Conservation (phyloP, 805 yeast genomes). For the Candida montana region DNA sequence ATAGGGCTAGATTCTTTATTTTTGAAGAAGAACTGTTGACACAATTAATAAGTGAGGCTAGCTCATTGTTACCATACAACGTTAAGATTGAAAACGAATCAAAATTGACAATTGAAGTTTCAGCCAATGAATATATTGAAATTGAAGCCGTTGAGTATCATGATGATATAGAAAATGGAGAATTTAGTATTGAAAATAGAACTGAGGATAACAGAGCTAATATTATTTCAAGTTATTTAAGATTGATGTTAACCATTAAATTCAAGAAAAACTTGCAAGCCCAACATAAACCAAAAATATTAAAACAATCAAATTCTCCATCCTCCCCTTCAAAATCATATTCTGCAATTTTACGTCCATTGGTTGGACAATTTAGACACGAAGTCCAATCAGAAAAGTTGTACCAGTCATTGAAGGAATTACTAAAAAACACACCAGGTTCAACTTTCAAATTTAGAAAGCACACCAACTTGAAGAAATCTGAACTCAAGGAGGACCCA, state of each 20-base stretch:
- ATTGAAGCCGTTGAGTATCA: conserved; percentile 53
- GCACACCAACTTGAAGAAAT: conserved; percentile 14
- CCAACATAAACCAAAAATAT: conserved; percentile 19
- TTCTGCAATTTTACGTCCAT: conserved; percentile 47
- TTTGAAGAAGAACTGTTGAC: conserved; percentile 88
- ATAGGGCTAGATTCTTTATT: conserved; percentile 62
- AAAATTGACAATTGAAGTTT: conserved; percentile 57
- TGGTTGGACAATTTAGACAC: conserved; percentile 55
- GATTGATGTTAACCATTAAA: conserved; percentile 31
- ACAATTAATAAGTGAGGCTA: conserved; percentile 73
- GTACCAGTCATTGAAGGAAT: conserved; percentile 12
- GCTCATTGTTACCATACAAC: conserved; percentile 58
- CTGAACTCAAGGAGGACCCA: conserved; percentile 12
- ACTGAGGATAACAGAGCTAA: conserved; percentile 34
- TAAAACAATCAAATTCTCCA: conserved; percentile 8
- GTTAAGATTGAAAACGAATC: conserved; percentile 60
- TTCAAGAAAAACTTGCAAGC: conserved; percentile 33
- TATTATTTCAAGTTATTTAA: conserved; percentile 27
- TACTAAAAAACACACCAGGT: conserved; percentile 7
- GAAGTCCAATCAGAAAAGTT: conserved; percentile 33
- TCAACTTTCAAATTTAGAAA: conserved; percentile 14
- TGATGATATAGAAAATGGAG: conserved; percentile 32
- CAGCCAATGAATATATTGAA: conserved; percentile 59
- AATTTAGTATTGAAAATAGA: conserved; percentile 24
- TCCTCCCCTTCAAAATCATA: conserved; percentile 29